Base-by-base conservation (phyloP, 2,329 filamentous ascomycete species). In the Aspergillus carbonarius region DNA sequence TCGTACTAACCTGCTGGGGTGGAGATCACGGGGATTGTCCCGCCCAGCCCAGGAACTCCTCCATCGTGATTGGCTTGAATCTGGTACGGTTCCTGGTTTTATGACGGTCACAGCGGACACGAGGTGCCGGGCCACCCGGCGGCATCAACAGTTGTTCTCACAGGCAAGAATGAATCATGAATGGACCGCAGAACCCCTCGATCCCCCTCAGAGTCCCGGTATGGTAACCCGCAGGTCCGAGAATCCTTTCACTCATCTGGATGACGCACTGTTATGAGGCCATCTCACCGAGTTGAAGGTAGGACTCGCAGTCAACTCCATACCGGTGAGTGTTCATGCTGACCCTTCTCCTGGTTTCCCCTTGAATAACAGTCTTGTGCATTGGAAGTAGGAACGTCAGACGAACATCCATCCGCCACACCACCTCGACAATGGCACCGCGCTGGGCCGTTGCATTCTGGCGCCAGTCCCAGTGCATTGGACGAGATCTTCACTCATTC, bases 21-120 rank as follows among this genome's bases (percentile, higher is more conserved):
- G 9, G 46, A 13, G 15, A 46, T 23, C 27, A 27, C 23, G 48
- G 47, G 37, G 47, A 10, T 18, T 8, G 25, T 30, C 60, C 37
- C 57, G 17, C 50, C 39, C 10, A 39, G 25, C 30, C 35, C 54
- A 61, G 60, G 60, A 15, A 49, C 46, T 12, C 17, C 23, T 2
- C 4, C 25, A 5, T 32, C 1, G 7, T 63, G 10, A 65, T 60
- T 65, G 58, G 60, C 15, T 8, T 10, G 5, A 7, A 1, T 4
- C 17, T 25, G 56, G 52, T 60, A 65, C 59, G 34, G 68, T 70
- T 51, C 68, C 68, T 70, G 68, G 68, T 67, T 62, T 61, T 47
- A 15, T 53, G 40, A 62, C 63, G 34, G 66, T 69, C 60, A 57
- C 39, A 4, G 52, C 39, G 25, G 32, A 61, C 62, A 60, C 55